phyloP scores from a whole-genome alignment of 306 rosid genomes.

The Albizia julibrissin region DNA sequence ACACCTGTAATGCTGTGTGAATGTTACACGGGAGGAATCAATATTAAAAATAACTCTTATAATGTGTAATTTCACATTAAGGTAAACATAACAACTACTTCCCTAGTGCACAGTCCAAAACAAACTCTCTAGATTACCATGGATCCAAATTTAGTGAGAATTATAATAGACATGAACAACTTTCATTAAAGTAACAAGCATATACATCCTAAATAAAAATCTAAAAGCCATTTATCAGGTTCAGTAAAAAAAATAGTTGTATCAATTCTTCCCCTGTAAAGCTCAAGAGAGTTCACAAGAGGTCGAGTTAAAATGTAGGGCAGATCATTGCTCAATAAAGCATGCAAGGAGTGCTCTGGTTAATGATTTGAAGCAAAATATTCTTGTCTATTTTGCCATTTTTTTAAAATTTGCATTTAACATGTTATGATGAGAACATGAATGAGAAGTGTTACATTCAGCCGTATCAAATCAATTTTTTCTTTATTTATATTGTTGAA shows the following conservation, averaged over 20 bases:
- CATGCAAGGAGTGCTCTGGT: background rate
- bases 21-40: constrained; percentile 27
- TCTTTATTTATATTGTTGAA: no score
- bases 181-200: background rate
- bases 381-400: constrained; percentile 18
- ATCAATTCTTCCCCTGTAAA: background rate
- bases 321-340: background rate
- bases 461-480: no score
- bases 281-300: background rate
- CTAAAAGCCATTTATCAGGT: background rate
- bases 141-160: background rate
- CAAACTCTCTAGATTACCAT: background rate
- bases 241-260: constrained; percentile 5
- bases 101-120: background rate
- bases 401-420: constrained; percentile 3
- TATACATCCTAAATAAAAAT: no score
- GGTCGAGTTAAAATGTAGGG: background rate
- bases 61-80: background rate
- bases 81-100: background rate
- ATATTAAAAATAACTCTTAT: background rate
- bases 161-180: no score
- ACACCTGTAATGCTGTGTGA: constrained; percentile 53
- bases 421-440: no score
- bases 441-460: no score
- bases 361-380: background rate